These are phyloP conservation scores for Allium cepa DNA, from an alignment of 106 monocot genomes.

Conservation along the genomic window DNA sequence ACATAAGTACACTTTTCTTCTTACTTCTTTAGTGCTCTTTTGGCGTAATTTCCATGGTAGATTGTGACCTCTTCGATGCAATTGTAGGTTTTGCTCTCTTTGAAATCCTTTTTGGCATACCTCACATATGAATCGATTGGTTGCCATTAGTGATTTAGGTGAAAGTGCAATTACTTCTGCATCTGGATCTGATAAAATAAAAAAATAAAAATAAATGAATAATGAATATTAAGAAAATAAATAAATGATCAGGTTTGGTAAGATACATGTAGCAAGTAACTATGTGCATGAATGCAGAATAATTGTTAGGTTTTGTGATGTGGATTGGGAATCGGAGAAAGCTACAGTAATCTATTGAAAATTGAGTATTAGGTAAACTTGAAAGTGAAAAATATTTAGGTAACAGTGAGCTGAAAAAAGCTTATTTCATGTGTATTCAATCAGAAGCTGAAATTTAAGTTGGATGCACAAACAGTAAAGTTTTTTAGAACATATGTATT, in stretches of 20 bases:
- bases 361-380: neutral
- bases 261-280: neutral
- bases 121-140: constrained; percentile 26
- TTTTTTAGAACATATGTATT: too few relatives aligned
- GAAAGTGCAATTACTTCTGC: constrained; percentile 30
- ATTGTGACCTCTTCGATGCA: constrained; percentile 29
- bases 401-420: neutral
- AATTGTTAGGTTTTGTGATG: neutral
- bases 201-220: too few relatives aligned
- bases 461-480: neutral
- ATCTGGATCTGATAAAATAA: constrained; percentile 13
- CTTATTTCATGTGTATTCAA: neutral
- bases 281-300: neutral
- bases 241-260: neutral
- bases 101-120: constrained; percentile 29
- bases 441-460: too few relatives aligned
- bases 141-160: constrained; percentile 25
- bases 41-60: constrained; percentile 25
- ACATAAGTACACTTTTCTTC: too few relatives aligned
- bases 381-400: neutral
- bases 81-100: constrained; percentile 28
- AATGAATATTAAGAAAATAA: too few relatives aligned
- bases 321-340: neutral
- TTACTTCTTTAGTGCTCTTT: neutral
- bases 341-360: neutral